Evolutionary conservation across 345 rosid species (phyloP), one percentile per base, ranked within the genome.

Genomic region (Clausena lansium): DNA sequence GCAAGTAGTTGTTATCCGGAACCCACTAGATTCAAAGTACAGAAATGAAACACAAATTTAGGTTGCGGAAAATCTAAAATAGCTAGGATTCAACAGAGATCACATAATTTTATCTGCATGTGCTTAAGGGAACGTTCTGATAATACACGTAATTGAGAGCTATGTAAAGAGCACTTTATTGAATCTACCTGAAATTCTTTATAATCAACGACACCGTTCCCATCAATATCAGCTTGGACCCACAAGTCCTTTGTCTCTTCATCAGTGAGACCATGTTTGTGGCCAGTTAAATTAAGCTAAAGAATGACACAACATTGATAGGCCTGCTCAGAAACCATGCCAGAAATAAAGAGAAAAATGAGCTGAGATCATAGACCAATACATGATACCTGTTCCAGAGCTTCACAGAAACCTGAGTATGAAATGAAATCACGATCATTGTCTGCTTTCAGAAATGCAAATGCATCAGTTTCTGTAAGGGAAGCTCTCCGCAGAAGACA

Each of bases 171-270:
- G 14, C 30, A 9, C 4, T 62, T 81, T 66, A 36, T 35, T 81
- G 65, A 80, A 17, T 8, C 74, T 87, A 91, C 98, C 98, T 95
- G 91, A 84, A 95, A 95, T 85, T 93, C 97, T 74, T 89, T 87
- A 80, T 87, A 88, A 85, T 92, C 93, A 77, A 95, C 75, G 67
- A 88, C 77, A 38, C 90, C 93, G 3, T 92, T 89, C 63, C 96
- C 93, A 80, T 93, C 97, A 28, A 82, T 82, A 83, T 93, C 98
- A 76, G 93, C 97, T 86, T 89, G 97, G 78, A 62, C 77, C 98
- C 99, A 95, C 77, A 95, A 82, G 74, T 93, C 96, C 76, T 76
- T 83, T 15, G 81, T 91, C 88, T 95, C 98, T 81, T 93, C 91
- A 45, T 76, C 88, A 38, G 85, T 87, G 33, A 93, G 96, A 58